These are phyloP conservation scores for Colletotrichum siamense DNA, from an alignment of 2,329 filamentous ascomycete genomes.

Conservation along the genomic window DNA sequence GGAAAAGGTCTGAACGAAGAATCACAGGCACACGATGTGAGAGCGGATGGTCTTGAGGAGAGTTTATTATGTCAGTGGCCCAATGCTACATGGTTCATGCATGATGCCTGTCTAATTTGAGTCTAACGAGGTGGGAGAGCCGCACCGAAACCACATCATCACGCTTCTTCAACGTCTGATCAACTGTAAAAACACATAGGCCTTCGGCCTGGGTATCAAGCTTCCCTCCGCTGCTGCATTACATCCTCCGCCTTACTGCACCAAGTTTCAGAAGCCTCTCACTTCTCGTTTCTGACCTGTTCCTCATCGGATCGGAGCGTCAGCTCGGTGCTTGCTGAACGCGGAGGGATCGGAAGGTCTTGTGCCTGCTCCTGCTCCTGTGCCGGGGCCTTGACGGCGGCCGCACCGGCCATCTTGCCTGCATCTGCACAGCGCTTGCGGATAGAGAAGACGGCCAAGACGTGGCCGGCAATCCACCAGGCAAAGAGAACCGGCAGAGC, in stretches of 20 bases:
- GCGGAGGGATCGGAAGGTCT: neutral
- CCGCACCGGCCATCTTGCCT: neutral
- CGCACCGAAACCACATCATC: neutral
- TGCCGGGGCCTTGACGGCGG: neutral
- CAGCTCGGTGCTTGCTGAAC: neutral
- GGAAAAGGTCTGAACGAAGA: neutral
- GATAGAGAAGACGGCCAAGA: constrained; percentile 27
- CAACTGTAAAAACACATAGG: neutral
- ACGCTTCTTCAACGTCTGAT: neutral
- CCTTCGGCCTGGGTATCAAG: neutral
- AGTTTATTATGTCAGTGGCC: neutral
- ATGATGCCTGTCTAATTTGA: neutral
- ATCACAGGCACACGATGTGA: neutral
- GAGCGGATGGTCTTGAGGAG: neutral
- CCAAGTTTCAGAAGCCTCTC: too few species aligned
- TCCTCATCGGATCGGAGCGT: constrained; percentile 3
- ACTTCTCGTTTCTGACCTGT: constrained; percentile 2
- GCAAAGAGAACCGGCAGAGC: constrained; percentile 48
- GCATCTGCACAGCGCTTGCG: constrained; percentile 24
- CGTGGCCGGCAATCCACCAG: constrained; percentile 38
- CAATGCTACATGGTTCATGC: neutral
- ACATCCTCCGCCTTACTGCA: neutral
- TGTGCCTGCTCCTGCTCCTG: neutral
- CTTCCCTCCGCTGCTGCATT: neutral
- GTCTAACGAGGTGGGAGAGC: neutral